These are phyloP conservation scores for Ophiosphaerella korrae DNA, from an alignment of 2,329 filamentous ascomycete species.

Conservation along the genomic window DNA sequence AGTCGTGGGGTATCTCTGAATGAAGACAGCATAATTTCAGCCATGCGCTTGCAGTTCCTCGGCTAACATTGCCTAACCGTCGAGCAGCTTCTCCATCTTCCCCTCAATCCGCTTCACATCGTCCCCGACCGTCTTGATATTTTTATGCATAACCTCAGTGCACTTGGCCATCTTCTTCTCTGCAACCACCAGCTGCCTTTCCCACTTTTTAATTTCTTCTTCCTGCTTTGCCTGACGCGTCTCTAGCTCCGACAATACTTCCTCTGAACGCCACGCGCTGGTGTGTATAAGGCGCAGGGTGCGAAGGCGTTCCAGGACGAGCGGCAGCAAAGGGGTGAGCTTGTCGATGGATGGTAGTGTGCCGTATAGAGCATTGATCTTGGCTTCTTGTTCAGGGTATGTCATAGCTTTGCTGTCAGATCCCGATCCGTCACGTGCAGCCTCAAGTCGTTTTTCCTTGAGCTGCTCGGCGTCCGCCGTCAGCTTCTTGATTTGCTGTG, in stretches of 20 bases:
- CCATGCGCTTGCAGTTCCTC: no score
- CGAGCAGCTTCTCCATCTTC: slow-evolving; percentile 62
- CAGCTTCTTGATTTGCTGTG: slow-evolving; percentile 70
- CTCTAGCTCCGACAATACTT: slow-evolving; percentile 78
- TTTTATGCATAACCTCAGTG: slow-evolving; percentile 72
- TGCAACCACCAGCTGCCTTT: slow-evolving; percentile 76
- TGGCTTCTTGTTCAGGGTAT: slow-evolving; percentile 75
- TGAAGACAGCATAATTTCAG: no score
- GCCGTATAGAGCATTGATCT: slow-evolving; percentile 90
- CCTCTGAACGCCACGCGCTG: slow-evolving; percentile 80
- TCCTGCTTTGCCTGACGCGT: slow-evolving; percentile 80
- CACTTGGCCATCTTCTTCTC: slow-evolving; percentile 75
- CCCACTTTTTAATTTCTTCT: slow-evolving; percentile 84
- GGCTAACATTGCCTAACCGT: not conserved
- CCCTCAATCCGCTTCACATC: slow-evolving; percentile 89
- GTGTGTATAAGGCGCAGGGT: slow-evolving; percentile 85
- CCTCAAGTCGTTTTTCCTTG: slow-evolving; percentile 56
- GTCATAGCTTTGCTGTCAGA: slow-evolving; percentile 21
- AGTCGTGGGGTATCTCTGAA: no score
- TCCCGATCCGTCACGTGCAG: slow-evolving; percentile 17
- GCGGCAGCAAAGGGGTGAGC: slow-evolving; percentile 81
- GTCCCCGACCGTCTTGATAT: slow-evolving; percentile 81
- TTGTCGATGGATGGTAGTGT: slow-evolving; percentile 87
- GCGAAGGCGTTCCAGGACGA: slow-evolving; percentile 81
- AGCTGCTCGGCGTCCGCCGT: slow-evolving; percentile 74